Evolutionary conservation across 495 filamentous ascomycete genomes (phyloP), one percentile per base, ranked within the genome.

Genomic region (Xylaria palmicola): DNA sequence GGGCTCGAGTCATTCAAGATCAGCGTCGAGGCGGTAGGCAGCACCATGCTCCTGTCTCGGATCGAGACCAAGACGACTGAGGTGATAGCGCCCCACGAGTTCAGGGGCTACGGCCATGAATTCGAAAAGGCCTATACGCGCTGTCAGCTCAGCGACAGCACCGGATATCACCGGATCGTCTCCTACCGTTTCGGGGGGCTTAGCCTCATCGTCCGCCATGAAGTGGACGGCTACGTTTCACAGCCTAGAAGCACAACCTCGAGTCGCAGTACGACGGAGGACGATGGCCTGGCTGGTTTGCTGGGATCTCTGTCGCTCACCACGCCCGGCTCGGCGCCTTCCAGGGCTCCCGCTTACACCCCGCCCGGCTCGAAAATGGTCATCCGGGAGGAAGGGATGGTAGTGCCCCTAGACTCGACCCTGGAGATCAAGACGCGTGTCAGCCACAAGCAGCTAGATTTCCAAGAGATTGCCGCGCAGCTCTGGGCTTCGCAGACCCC

Each of bases 341-440:
- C n/a, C n/a, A n/a, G n/a, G n/a, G 50, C 41, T 41, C 13, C 12
- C 19, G 12, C 20, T 12, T 22, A 34, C 22, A 58, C 20, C 49
- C 45, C 29, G 6, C 13, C 36, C 24, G 27, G 62, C 48, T 47
- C 62, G 30, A 74, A 72, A 45, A 57, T 77, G 37, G 58, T 40
- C 7, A 69, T 79, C 63, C 66, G 63, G 62, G 61, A 67, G 48
- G 65, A 70, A 62, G 78, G 79, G 8, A 52, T 69, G 24, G 15
- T 56, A 6, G 71, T 79, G 7, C 64, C 77, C 39, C 61, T 68
- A 7, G 59, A 67, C 12, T 75, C 71, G 12, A 78, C 73, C 0
- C 64, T 82, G 30, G 77, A 83, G 66, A 77, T 85, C 69, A 84
- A 83, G 66, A 84, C 81, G 7, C 75, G 77, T 7, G 75, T 71